Evolutionary conservation across 2,329 filamentous ascomycete genomes (phyloP), one percentile per base, ranked within the genome.

Genomic region (Sphaerulina vaccinii): DNA sequence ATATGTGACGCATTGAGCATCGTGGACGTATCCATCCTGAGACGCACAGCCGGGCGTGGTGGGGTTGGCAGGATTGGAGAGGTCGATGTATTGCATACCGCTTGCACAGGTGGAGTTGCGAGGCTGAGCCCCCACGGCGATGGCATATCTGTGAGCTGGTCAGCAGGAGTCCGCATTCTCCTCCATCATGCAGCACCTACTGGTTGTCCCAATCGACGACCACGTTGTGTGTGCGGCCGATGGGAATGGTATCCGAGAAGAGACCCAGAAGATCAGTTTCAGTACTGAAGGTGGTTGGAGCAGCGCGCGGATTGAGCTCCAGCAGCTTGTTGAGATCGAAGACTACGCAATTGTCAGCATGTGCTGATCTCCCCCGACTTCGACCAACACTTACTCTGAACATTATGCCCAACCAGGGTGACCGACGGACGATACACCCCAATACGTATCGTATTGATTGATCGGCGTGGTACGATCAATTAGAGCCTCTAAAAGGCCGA

Each of bases 301-400:
- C 67, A 2, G 65, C 67, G 13, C 27, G 27, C 2, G 73, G 71
- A 64, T 75, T 69, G 52, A 80, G 62, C 35, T 68, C 67, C 43
- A 79, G 69, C n/a, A 81, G 70, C 70, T 76, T 82, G 60, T 72
- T 75, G 77, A 83, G 75, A 67, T 84, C 81, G 61, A 84, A 84
- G 67, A 84, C 75, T 66, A 84, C 19, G 67, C 69, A 15, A 56
- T n/a, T 62, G n/a, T 60, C 65, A 56, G 75, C 77, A 5, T 27
- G 3, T 13, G 9, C 8, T 18, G 8, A 5, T 5, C 16, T 43
- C 15, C 16, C 9, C 11, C 13, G 29, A 29, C n/a, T 29, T 10
- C n/a, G n/a, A 27, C 13, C 15, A 29, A 9, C 8, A 33, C 40
- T 15, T 11, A 84, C 75, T n/a, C 67, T 84, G 82, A 47, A 85